Percentiles rank a stretch among this genome's conserved stretches.
Conservation (phyloP, 345 rosid species). For the Jatropha curcas region DNA sequence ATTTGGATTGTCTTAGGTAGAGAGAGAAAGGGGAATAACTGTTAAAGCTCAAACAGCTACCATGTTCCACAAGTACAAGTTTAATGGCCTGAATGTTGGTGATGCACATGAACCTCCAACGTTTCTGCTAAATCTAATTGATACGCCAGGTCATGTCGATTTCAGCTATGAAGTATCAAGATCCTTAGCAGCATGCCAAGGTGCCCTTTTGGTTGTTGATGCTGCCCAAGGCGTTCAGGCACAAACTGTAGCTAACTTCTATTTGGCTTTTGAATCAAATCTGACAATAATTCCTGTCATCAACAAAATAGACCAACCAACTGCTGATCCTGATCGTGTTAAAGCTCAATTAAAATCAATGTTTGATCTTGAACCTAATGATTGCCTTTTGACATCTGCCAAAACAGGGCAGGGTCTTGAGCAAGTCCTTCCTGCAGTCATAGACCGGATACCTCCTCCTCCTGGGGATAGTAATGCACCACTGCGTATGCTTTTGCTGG, state of each 20-base stretch:
- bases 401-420: conserved; percentile 95
- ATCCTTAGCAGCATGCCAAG: conserved; percentile 98
- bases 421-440: conserved; percentile 88
- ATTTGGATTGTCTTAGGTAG: conserved; percentile 57
- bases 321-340: conserved; percentile 97
- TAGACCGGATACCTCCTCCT: conserved; percentile 84
- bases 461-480: conserved; percentile 64
- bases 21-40: conserved; percentile 97
- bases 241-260: conserved; percentile 95
- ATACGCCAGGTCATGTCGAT: conserved; percentile 98
- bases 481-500: conserved; percentile 90
- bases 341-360: conserved; percentile 93
- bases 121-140: conserved; percentile 74
- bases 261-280: conserved; percentile 90
- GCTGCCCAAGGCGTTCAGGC: conserved; percentile 99
- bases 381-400: conserved; percentile 90
- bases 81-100: conserved; percentile 12
- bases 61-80: conserved; percentile 64
- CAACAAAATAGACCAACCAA: conserved; percentile 96
- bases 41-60: conserved; percentile 99
- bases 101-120: conserved; percentile 37
- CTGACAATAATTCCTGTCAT: conserved; percentile 78
- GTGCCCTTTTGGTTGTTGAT: conserved; percentile 94
- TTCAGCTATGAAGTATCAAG: conserved; percentile 98
- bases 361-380: conserved; percentile 87